Evolutionary conservation across 1,284 basidiomycete genomes (phyloP).

Genomic region (Meira miltonrushii): DNA sequence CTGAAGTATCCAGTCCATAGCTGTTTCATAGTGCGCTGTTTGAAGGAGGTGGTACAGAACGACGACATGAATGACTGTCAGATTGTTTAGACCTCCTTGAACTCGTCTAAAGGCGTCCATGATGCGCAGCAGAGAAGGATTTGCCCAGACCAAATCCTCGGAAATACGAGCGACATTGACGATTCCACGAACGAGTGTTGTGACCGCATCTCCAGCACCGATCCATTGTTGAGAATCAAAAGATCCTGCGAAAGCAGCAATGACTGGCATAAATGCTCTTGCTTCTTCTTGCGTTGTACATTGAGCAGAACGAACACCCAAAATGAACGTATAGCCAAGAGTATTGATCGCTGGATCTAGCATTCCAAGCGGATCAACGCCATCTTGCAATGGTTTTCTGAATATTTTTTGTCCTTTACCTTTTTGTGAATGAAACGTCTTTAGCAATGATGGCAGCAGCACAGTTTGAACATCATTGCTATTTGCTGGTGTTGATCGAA

Average conservation of each 20-base stretch:
- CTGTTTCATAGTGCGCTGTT: constrained; percentile 25
- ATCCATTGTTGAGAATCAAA: neutral
- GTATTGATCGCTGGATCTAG: constrained; percentile 4
- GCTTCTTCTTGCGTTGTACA: neutral
- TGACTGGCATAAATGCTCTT: neutral
- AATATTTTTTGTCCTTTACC: constrained; percentile 3
- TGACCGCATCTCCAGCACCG: constrained; percentile 4
- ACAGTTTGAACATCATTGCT: neutral
- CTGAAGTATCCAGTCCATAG: constrained; percentile 26
- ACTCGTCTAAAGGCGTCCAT: constrained; percentile 3
- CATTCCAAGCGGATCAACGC: constrained; percentile 1
- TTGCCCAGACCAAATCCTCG: neutral
- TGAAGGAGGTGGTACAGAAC: constrained; percentile 35
- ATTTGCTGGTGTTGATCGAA: neutral
- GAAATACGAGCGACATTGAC: neutral
- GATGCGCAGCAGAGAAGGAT: neutral
- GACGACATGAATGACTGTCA: constrained; percentile 29
- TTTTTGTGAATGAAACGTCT: neutral
- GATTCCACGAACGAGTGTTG: neutral
- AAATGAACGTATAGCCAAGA: neutral
- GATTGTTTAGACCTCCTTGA: constrained; percentile 13
- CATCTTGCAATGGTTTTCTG: constrained; percentile 1
- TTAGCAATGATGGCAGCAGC: neutral
- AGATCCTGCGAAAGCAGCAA: neutral
- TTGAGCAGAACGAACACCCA: constrained; percentile 4